Base-by-base conservation (phyloP, 2,329 filamentous ascomycete species). In the Phialophora expanda region DNA sequence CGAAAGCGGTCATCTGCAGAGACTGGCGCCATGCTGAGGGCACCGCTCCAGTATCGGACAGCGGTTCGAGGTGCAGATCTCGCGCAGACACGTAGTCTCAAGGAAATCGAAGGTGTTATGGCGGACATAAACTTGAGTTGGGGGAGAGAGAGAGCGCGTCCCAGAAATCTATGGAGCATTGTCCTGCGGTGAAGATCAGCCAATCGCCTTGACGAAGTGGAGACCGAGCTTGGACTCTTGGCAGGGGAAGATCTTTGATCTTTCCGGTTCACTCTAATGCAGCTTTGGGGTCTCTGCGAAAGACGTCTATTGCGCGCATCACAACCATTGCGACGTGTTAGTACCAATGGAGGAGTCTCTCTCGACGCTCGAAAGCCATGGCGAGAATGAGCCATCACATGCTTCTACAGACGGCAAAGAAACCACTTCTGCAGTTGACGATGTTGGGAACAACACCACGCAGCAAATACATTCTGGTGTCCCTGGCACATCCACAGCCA, bases 1-100 rank as follows among this genome's bases (percentile, higher is more conserved):
- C 79, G 74, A 62, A 51, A 22, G 8, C 41, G 46, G 55, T 61
- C 55, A 20, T 54, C 53, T 8, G 57, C 30, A 20, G 44, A n/a
- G 48, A 54, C 38, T 14, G 70, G 57, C 28, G 69, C 64, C 70
- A 72, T 72, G 24, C 2, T 56, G 20, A 26, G 14, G 30, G 34
- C 51, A 62, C 53, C 58, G 20, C 12, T 41, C 22, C 22, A 54
- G 28, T 28, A 46, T 44, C 38, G 24, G 44, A 11, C 20, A 26
- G 38, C 28, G 24, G 14, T 5, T 17, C 20, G n/a, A 54, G 38
- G 38, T 4, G 2, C 61, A 20, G 34, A 28, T 53, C 20, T 24
- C 28, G n/a, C 22, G 53, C 7, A 26, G 58, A n/a, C 32, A 6
- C 9, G 51, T 22, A 17, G 32, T 32, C 28, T 55, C 17, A 4